Conservation (phyloP, 371 early-diverging fungal genomes). For the Nosema muscidifuracis region DNA sequence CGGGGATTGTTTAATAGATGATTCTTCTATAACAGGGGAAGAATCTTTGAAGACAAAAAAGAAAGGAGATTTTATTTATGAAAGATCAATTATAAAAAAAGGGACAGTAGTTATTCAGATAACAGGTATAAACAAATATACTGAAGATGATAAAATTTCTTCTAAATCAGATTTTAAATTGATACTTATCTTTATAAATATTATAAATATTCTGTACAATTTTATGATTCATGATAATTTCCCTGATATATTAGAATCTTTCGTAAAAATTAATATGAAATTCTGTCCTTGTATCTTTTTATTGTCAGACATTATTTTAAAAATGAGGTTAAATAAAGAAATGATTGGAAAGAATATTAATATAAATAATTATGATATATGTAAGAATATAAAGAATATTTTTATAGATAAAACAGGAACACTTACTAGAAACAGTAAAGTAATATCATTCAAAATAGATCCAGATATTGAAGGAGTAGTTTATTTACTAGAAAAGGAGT, state of each 20-base stretch:
- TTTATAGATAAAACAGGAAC: constrained; percentile 23
- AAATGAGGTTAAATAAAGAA: background rate
- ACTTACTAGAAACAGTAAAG: background rate
- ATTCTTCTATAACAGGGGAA: constrained; percentile 9
- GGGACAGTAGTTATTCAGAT: background rate
- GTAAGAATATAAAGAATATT: background rate
- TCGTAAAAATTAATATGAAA: background rate
- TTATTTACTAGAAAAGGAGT: background rate
- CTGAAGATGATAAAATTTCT: background rate
- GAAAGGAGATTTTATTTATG: background rate
- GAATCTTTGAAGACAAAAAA: background rate
- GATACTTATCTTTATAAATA: background rate
- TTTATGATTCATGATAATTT: background rate
- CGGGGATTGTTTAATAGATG: background rate
- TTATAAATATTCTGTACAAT: background rate
- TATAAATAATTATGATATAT: background rate
- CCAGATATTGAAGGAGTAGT: background rate
- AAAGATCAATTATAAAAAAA: background rate
- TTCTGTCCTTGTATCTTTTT: constrained; percentile 11
- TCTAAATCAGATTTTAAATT: background rate
- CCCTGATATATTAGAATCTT: background rate
- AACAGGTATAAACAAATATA: background rate
- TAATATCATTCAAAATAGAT: background rate
- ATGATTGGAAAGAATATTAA: background rate
- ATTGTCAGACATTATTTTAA: background rate